Base-by-base conservation (phyloP, 2,329 filamentous ascomycete genomes). In the Penicillium crustosum region DNA sequence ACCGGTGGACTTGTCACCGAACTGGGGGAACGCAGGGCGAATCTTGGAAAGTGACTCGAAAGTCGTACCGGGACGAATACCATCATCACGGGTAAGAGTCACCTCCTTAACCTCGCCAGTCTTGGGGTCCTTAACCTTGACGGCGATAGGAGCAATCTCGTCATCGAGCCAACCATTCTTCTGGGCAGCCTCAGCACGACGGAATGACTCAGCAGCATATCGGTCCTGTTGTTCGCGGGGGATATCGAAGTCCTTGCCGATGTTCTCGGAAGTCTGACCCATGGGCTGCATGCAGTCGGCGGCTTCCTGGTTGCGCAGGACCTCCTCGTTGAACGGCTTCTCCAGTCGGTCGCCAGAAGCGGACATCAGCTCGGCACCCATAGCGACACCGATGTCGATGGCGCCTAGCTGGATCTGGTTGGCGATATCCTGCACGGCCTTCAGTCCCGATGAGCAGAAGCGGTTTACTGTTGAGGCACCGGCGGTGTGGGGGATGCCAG, bases 191-290 rank as follows among this genome's bases (percentile, higher is more conserved):
- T 99, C 94, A 29, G 94, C 94, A 48, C 92, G 85, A 64, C 87
- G 85, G 81, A 92, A 99, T 45, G 88, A 92, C 80, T 95, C 91
- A 10, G 89, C 89, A 0, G 94, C 91, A 75, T 87, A 97, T 65
- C 83, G 81, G 77, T 99, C 94, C 79, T 97, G 90, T 73, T 80
- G 78, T 72, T 93, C 87, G 60, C 94, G 86, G 2, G 85, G 79
- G 73, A 99, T 88, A 72, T 89, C 85, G 76, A 97, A 97, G 78
- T 97, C 94, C 49, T 86, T 86, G 68, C 89, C 91, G 29, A 99
- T 92, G 73, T 97, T 97, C 81, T 99, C 94, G 59, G 89, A 93
- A 3, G 94, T 99, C 85, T 96, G 95, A 23, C 94, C 94, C 94
- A 99, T 99, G 65, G 93, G 90, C 82, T 92, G 86, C 86, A 93